Evolutionary conservation across 176 grass and related monocot genomes (phyloP), one percentile per base, ranked within the genome.

Genomic region (Phragmites australis): DNA sequence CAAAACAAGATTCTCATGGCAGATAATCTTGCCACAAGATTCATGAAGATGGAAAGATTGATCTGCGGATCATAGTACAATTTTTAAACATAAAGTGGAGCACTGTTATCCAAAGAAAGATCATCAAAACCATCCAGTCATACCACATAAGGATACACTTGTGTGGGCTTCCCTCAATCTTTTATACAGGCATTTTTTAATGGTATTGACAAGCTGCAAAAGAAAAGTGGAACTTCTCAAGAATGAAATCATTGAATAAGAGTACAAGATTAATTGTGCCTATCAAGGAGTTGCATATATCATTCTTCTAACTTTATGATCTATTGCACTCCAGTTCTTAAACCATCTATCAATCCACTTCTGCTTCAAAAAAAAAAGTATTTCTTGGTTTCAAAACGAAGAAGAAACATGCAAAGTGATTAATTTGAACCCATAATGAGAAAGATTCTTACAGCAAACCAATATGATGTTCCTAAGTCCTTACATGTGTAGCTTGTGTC

Each of bases 161-260:
- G 92, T 87, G 78, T 97, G 92, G 48, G 90, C 95, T 50, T 80
- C 86, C 89, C 95, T 94, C 77, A 97, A 76, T 90, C 92, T 92
- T 94, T 92, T 94, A 76, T 87, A 94, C 73, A 97, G 8, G 68
- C 88, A n/a, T n/a, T n/a, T n/a, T n/a, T n/a, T n/a, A n/a, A n/a
- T n/a, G n/a, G n/a, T n/a, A n/a, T n/a, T n/a, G n/a, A n/a, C n/a
- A n/a, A n/a, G n/a, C n/a, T n/a, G n/a, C n/a, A n/a, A n/a, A n/a
- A n/a, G n/a, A n/a, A n/a, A n/a, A n/a, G n/a, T 17, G 69, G 27
- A 76, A 30, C 27, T 69, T 84, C 43, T 75, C 19, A 89, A 75
- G 34, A 76, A 22, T 45, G 40, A 84, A 81, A 69, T 39, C 17
- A 69, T 42, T 76, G 42, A 80, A 37, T 8, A 79, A 55, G 18